Percentiles rank a stretch among this genome's conserved stretches.
phyloP scores from a whole-genome alignment of 2,329 filamentous ascomycete species.

The Zalaria obscura region DNA sequence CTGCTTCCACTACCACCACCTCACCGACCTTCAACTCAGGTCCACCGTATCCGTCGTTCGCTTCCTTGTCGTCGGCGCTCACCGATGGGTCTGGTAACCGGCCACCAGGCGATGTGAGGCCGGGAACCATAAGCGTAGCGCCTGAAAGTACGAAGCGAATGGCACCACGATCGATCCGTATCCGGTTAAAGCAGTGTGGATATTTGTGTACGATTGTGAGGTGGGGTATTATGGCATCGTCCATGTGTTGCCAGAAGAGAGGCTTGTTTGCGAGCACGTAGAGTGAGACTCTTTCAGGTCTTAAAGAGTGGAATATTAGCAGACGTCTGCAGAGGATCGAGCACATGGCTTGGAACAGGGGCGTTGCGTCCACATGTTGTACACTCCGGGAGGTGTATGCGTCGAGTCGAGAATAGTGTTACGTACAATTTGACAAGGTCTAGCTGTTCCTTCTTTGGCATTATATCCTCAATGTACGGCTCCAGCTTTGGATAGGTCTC shows the following conservation, averaged over 20 bases:
- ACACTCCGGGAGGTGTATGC: not conserved
- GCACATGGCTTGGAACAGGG: no score
- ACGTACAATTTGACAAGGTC: conserved; percentile 72
- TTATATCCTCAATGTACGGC: conserved; percentile 80
- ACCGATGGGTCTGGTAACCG: conserved; percentile 48
- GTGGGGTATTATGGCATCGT: conserved; percentile 70
- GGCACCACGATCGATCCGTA: conserved; percentile 87
- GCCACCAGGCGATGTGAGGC: conserved; percentile 72
- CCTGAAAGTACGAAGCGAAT: conserved; percentile 93
- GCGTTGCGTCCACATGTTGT: not conserved
- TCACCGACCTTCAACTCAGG: conserved; percentile 67
- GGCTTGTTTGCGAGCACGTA: conserved; percentile 69
- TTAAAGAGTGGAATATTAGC: conserved; percentile 12
- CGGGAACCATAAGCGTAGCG: conserved; percentile 91
- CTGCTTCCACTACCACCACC: conserved; percentile 77
- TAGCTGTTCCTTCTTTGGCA: conserved; percentile 88
- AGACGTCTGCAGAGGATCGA: no score
- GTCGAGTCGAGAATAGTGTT: not conserved
- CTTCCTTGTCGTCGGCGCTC: conserved; percentile 21
- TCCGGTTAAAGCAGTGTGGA: conserved; percentile 65
- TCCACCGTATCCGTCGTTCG: conserved; percentile 32
- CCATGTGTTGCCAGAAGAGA: conserved; percentile 82
- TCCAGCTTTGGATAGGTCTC: conserved; percentile 75
- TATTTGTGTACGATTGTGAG: conserved; percentile 81
- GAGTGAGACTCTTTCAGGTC: conserved; percentile 74